Percentiles rank a stretch among this genome's conserved stretches.
Conservation (phyloP, 352 stramenopile genomes). For the Phytophthora sp. region DNA sequence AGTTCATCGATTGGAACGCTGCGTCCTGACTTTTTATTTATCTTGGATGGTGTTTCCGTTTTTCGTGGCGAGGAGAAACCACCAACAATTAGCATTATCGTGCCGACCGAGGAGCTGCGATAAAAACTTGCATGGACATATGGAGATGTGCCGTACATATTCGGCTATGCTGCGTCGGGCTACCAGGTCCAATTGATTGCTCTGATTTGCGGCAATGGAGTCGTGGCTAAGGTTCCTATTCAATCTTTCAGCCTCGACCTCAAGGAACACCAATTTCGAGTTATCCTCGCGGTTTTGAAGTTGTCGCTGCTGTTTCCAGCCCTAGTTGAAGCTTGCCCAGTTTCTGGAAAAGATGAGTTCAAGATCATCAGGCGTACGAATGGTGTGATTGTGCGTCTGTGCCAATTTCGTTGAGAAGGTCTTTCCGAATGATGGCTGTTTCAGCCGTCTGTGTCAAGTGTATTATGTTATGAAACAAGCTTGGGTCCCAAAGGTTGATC, state of each 20-base stretch:
- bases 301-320: constrained; percentile 5
- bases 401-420: neutral
- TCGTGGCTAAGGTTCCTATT: too few relatives aligned
- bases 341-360: neutral
- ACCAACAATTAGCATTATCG: too few relatives aligned
- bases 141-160: constrained; percentile 16
- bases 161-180: constrained; percentile 15
- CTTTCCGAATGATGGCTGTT: constrained; percentile 1
- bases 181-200: constrained; percentile 12
- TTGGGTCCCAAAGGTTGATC: constrained; percentile 25
- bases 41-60: constrained; percentile 10
- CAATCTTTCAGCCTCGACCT: constrained; percentile 2
- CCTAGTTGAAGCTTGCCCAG: constrained; percentile 6
- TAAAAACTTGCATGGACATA: neutral
- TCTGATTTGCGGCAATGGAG: neutral
- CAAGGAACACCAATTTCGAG: neutral
- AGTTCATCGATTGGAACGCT: neutral
- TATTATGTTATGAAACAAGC: too few relatives aligned
- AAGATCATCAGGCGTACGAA: neutral
- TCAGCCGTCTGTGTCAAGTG: too few relatives aligned
- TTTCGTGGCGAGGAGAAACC: constrained; percentile 17
- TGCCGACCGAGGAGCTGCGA: neutral
- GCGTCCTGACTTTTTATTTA: constrained; percentile 13
- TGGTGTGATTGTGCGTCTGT: constrained; percentile 2
- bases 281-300: constrained; percentile 20